phyloP scores from a whole-genome alignment of 352 stramenopile genomes.

The Plasmopara viticola region DNA sequence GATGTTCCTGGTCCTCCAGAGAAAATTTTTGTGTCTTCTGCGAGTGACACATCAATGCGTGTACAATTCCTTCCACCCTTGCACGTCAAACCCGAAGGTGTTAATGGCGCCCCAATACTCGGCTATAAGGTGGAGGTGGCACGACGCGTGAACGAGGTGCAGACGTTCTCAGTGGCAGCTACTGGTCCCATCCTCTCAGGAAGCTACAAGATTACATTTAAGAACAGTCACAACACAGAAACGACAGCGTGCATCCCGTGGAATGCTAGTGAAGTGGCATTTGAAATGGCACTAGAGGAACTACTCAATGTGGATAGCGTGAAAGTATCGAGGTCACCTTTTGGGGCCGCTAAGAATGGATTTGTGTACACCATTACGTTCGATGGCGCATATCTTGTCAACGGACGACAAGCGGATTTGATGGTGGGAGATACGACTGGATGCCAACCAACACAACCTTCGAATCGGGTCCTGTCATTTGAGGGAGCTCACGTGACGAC shows the following conservation, averaged over 20 bases:
- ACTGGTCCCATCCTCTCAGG: slow-evolving; percentile 46
- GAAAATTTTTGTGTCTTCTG: slow-evolving; percentile 44
- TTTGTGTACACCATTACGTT: slow-evolving; percentile 76
- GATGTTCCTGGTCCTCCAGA: slow-evolving; percentile 60
- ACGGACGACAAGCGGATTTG: slow-evolving; percentile 44
- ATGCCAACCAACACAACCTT: slow-evolving; percentile 33
- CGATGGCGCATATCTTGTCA: slow-evolving; percentile 52
- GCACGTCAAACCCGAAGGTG: slow-evolving; percentile 52
- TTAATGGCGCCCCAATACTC: slow-evolving; percentile 63
- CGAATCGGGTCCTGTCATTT: slow-evolving; percentile 52
- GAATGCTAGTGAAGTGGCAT: slow-evolving; percentile 60
- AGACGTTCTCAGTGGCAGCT: slow-evolving; percentile 58
- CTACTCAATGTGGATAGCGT: slow-evolving; percentile 66
- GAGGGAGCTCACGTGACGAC: slow-evolving; percentile 30
- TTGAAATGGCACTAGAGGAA: slow-evolving; percentile 68
- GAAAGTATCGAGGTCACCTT: slow-evolving; percentile 43
- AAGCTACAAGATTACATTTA: slow-evolving; percentile 52
- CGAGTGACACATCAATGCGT: slow-evolving; percentile 44
- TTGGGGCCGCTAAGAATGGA: slow-evolving; percentile 40
- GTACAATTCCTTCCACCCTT: slow-evolving; percentile 57
- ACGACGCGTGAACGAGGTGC: slow-evolving; percentile 57
- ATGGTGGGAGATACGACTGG: slow-evolving; percentile 34
- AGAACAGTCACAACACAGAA: slow-evolving; percentile 26
- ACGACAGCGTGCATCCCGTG: slow-evolving; percentile 55
- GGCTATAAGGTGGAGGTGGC: slow-evolving; percentile 77